Evolutionary conservation across 176 grass and related monocot genomes (phyloP), one percentile per base, ranked within the genome.

Genomic region (Avena insularis): DNA sequence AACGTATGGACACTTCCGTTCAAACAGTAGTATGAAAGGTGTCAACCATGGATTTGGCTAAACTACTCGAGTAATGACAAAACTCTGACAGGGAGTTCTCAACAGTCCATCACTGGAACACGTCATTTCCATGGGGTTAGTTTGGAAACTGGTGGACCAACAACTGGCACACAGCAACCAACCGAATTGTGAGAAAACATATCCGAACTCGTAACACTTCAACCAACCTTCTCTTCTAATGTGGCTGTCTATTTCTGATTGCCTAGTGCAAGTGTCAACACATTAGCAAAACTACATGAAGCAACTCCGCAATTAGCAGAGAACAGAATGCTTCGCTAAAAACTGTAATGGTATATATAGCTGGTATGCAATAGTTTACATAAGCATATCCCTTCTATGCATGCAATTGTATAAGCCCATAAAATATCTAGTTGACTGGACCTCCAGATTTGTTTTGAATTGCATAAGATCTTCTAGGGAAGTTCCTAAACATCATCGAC

Each of bases 221-320:
- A 77, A 77, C 74, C 48, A 76, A 77, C 6, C 7, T 31, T 77
- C 25, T 74, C 3, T 77, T 77, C 74, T 25, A 77, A 12, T 38
- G 3, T 73, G 3, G 12, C 27, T 73, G 50, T 69, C 14, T 9
- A 57, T 81, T 17, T 20, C 3, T 46, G 54, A 74, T 61, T 73
- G 55, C 33, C 27, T 54, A 53, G 21, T 75, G 69, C 67, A 81
- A 54, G 75, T 58, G 31, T 40, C 75, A 78, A 13, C 67, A 75
- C 54, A 74, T 61, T 68, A 72, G n/a, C 43, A 87, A 60, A 66
- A 33, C 63, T 31, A 31, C 23, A 65, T 65, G 49, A 75, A 82
- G 31, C 19, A 71, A 79, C 48, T 88, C 86, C 36, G 27, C 50
- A 79, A 70, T 9, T 78, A 83, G 19, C 56, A 88, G 76, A 50